Evolutionary conservation across 345 rosid species (phyloP).

Genomic region (Geranium brycei): DNA sequence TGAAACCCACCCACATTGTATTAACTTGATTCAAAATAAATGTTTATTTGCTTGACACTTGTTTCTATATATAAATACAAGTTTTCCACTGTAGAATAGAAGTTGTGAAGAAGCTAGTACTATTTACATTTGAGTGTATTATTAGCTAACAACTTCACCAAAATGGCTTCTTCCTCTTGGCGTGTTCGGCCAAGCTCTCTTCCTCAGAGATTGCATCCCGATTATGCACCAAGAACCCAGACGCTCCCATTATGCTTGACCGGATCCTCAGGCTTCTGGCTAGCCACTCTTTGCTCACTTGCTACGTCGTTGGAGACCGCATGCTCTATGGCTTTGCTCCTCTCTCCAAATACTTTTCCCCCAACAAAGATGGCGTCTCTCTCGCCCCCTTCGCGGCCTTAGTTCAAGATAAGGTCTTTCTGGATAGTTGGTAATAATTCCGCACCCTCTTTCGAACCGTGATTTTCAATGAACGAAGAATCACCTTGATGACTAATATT

Average conservation of each 20-base stretch:
- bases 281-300: conserved; percentile 19
- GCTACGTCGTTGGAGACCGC: conserved; percentile 2
- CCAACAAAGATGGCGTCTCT: conserved; percentile 17
- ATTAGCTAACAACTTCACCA: too few relatives aligned
- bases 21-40: too few relatives aligned
- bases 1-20: too few relatives aligned
- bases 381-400: conserved; percentile 9
- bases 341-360: conserved; percentile 19
- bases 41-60: too few relatives aligned
- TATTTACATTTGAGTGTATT: too few relatives aligned
- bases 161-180: too few relatives aligned
- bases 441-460: neutral
- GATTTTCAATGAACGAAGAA: too few relatives aligned
- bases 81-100: too few relatives aligned
- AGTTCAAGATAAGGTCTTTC: conserved; percentile 14
- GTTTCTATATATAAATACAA: too few relatives aligned
- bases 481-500: neutral
- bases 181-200: conserved; percentile 1
- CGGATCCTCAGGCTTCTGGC: conserved; percentile 6
- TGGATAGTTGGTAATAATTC: conserved; percentile 11
- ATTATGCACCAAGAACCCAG: neutral
- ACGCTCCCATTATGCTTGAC: neutral
- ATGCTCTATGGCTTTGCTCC: conserved; percentile 23
- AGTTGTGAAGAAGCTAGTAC: too few relatives aligned
- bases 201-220: conserved; percentile 1